Conservation (phyloP, 352 stramenopile species). For the Stramenopiles sp. region DNA sequence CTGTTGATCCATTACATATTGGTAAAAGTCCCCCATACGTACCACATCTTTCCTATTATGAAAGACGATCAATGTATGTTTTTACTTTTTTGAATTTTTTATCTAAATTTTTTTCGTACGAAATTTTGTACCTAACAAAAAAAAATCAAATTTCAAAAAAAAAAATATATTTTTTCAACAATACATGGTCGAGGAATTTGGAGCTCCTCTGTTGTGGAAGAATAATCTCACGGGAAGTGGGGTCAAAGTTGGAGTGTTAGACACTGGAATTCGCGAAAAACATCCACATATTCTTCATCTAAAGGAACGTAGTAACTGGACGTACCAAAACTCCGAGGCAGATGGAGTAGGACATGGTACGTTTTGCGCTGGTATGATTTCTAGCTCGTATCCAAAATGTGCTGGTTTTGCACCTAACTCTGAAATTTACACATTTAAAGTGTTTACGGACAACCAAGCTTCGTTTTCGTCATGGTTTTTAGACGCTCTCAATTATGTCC, state of each 20-base stretch:
- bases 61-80: too few species aligned
- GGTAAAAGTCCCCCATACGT: too few species aligned
- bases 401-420: conserved; percentile 2
- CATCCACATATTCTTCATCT: conserved; percentile 1
- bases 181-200: too few species aligned
- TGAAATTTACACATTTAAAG: not conserved
- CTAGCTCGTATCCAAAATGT: not conserved
- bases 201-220: conserved; percentile 5
- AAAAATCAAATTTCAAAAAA: too few species aligned
- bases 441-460: conserved; percentile 1
- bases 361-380: conserved; percentile 1
- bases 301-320: conserved; percentile 1
- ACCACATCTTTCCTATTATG: too few species aligned
- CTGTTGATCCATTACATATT: too few species aligned
- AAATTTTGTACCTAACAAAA: too few species aligned
- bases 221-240: not conserved
- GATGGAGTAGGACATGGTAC: conserved; percentile 5
- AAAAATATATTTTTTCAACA: too few species aligned
- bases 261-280: conserved; percentile 1
- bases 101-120: too few species aligned
- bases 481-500: conserved; percentile 5
- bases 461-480: conserved; percentile 6
- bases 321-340: conserved; percentile 1
- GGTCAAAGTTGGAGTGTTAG: not conserved
- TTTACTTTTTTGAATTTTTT: too few species aligned